Evolutionary conservation across 148 eudicot genomes (phyloP).

Genomic region (Chenopodium quinoa): DNA sequence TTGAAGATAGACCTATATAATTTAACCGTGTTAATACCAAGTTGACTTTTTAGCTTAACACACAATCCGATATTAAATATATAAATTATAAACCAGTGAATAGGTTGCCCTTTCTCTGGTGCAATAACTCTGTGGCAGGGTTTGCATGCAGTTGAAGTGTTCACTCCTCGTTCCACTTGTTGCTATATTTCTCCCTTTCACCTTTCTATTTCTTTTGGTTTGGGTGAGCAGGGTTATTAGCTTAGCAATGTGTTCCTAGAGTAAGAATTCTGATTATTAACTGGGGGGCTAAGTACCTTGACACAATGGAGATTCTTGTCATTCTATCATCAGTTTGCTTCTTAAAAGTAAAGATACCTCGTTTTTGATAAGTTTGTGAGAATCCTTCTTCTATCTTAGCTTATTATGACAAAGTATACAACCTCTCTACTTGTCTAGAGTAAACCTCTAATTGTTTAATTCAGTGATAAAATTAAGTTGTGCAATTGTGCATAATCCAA

Average conservation of each 20-base stretch:
- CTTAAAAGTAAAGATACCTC: background rate
- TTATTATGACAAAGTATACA: background rate
- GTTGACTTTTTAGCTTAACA: background rate
- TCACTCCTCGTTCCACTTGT: too few species aligned
- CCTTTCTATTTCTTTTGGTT: too few species aligned
- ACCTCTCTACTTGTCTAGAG: background rate
- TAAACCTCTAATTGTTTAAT: too few species aligned
- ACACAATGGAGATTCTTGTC: background rate
- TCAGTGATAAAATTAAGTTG: background rate
- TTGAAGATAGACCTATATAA: background rate
- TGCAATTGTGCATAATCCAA: background rate
- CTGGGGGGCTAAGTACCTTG: background rate
- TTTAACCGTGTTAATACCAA: background rate
- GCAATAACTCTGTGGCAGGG: too few species aligned
- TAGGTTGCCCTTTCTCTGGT: too few species aligned
- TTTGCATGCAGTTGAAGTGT: too few species aligned
- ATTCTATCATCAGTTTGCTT: background rate
- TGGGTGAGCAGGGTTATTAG: too few species aligned
- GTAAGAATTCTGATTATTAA: background rate
- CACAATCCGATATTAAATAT: background rate
- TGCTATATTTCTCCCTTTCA: too few species aligned
- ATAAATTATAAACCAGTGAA: too few species aligned
- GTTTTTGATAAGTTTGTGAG: background rate
- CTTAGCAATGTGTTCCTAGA: background rate
- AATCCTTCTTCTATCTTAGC: background rate